These are phyloP conservation scores for Brassica nigra DNA, from an alignment of 345 rosid species.

Conservation along the genomic window DNA sequence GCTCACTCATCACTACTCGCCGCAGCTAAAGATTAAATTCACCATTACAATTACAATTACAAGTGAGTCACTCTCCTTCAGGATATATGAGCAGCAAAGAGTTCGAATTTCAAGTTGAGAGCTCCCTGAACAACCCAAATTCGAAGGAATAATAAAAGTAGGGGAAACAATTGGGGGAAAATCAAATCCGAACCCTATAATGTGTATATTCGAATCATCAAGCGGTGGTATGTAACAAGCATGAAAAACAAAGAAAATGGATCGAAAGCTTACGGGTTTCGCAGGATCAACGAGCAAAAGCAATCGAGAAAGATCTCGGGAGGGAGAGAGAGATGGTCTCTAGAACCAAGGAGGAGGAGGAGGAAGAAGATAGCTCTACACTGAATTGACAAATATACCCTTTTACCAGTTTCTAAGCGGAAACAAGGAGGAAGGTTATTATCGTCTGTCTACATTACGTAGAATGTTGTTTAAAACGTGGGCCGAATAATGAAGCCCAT, in stretches of 20 bases:
- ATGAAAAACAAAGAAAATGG: neutral
- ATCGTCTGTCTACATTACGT: neutral
- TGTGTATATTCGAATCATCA: neutral
- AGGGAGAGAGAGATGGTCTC: neutral
- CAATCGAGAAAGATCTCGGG: slow-evolving; percentile 20
- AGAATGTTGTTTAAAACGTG: neutral
- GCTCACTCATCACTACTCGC: neutral
- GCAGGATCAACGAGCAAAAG: slow-evolving; percentile 7
- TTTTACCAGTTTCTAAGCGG: neutral
- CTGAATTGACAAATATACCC: slow-evolving; percentile 15
- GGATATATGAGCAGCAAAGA: neutral
- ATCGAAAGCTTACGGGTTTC: slow-evolving; percentile 31
- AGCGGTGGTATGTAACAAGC: neutral
- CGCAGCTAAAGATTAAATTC: neutral
- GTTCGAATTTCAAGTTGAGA: neutral
- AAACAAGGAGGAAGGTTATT: neutral
- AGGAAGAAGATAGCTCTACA: neutral
- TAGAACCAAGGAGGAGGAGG: neutral
- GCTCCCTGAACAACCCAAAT: neutral
- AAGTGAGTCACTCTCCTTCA: neutral
- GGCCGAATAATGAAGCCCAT: slow-evolving; percentile 14
- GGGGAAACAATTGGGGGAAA: slow-evolving; percentile 1
- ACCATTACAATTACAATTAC: neutral
- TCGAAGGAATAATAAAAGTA: neutral
- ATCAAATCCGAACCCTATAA: neutral